phyloP scores from a whole-genome alignment of 2,329 filamentous ascomycete species.

The Talaromyces piceae region DNA sequence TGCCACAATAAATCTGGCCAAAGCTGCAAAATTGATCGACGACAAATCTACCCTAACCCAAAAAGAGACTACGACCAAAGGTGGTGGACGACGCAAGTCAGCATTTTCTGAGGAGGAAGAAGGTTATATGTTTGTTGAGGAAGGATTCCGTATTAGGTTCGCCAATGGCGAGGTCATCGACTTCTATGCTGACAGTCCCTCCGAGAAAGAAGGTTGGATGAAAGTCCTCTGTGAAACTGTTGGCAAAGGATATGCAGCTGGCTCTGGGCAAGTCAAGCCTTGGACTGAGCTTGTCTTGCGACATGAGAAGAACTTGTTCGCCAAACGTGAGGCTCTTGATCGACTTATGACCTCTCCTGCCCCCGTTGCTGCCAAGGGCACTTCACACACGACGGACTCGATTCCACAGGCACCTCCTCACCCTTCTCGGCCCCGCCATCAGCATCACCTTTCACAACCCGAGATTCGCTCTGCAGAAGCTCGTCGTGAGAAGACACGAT shows the following conservation, averaged over 20 bases:
- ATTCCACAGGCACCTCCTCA: slow-evolving; percentile 24
- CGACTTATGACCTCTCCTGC: slow-evolving; percentile 15
- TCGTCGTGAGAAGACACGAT: slow-evolving; percentile 35
- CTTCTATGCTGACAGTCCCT: slow-evolving; percentile 86
- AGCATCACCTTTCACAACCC: slow-evolving; percentile 34
- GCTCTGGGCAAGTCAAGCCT: slow-evolving; percentile 42
- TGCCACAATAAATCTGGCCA: slow-evolving; percentile 91
- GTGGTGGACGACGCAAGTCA: slow-evolving; percentile 76
- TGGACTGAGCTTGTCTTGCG: slow-evolving; percentile 57
- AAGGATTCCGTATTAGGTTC: slow-evolving; percentile 97
- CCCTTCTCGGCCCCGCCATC: slow-evolving; percentile 27
- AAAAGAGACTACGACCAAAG: slow-evolving; percentile 69
- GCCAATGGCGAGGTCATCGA: slow-evolving; percentile 98
- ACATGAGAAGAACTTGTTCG: slow-evolving; percentile 34
- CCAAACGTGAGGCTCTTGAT: slow-evolving; percentile 23
- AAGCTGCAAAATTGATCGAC: slow-evolving; percentile 88
- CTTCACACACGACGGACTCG: slow-evolving; percentile 18
- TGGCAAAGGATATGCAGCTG: slow-evolving; percentile 45
- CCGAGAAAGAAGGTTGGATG: slow-evolving; percentile 94
- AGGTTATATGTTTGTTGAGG: slow-evolving; percentile 98
- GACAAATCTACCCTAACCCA: slow-evolving; percentile 78
- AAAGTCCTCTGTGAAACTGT: slow-evolving; percentile 67
- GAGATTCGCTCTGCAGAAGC: slow-evolving; percentile 28
- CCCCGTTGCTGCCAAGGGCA: slow-evolving; percentile 17
- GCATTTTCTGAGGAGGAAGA: slow-evolving; percentile 98